Evolutionary conservation across 2,329 filamentous ascomycete genomes (phyloP).

Genomic region (Aspergillus piperis): DNA sequence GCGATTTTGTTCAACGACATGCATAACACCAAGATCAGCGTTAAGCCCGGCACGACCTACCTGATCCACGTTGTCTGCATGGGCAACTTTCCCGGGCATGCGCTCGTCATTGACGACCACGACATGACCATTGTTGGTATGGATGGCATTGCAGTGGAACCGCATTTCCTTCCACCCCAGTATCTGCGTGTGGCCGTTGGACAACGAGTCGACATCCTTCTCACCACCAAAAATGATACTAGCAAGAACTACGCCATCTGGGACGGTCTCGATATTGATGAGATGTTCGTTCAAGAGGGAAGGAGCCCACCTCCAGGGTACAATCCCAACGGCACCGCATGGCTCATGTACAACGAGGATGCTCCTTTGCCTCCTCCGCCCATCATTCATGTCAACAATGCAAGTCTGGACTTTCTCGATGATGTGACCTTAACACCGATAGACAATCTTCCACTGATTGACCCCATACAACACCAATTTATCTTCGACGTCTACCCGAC

Average conservation of each 20-base stretch:
- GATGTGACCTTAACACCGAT: conserved; percentile 50
- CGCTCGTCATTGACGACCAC: conserved; percentile 50
- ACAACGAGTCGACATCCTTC: conserved; percentile 59
- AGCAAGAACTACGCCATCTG: conserved; percentile 67
- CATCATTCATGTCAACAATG: conserved; percentile 59
- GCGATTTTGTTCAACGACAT: conserved; percentile 72
- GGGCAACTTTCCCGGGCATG: conserved; percentile 64
- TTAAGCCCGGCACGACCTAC: conserved; percentile 70
- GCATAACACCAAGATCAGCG: conserved; percentile 58
- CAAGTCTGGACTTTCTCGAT: conserved; percentile 60
- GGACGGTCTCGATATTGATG: conserved; percentile 67
- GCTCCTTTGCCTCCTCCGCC: conserved; percentile 54
- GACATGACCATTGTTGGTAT: conserved; percentile 42
- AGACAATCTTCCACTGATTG: conserved; percentile 27
- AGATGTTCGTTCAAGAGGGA: conserved; percentile 37
- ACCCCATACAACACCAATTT: conserved; percentile 34
- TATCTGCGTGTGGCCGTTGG: conserved; percentile 68
- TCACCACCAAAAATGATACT: conserved; percentile 64
- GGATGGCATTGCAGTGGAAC: conserved; percentile 38
- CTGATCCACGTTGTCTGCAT: conserved; percentile 72
- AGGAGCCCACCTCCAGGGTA: conserved; percentile 61
- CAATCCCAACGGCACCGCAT: conserved; percentile 56
- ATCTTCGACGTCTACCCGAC: conserved; percentile 58
- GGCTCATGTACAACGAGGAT: conserved; percentile 56
- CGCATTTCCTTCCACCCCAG: conserved; percentile 51